Conservation (phyloP, 1,284 basidiomycete genomes). For the Moesziomyces sp. region DNA sequence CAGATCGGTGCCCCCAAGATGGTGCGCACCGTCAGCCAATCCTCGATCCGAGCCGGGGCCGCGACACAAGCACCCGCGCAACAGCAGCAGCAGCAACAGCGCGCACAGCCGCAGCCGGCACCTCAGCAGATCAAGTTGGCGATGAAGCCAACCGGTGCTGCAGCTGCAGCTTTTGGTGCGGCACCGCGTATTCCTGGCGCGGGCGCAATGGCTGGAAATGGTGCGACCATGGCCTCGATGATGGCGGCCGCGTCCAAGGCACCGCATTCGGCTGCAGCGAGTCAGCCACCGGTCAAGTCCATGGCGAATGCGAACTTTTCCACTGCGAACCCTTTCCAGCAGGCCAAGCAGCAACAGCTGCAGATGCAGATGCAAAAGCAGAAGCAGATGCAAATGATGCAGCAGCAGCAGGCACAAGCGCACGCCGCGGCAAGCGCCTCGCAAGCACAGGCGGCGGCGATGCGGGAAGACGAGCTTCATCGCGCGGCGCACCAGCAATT, state of each 20-base stretch:
- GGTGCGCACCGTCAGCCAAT: slow-evolving; percentile 42
- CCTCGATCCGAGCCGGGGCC: slow-evolving; percentile 27
- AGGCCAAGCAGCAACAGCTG: slow-evolving; percentile 50
- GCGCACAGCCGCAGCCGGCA: slow-evolving; percentile 16
- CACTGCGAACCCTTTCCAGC: slow-evolving; percentile 46
- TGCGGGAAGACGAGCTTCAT: slow-evolving; percentile 38
- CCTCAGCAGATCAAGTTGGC: slow-evolving; percentile 42
- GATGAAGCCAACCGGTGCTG: slow-evolving; percentile 34
- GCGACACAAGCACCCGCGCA: slow-evolving; percentile 18
- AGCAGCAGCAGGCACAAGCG: slow-evolving; percentile 30
- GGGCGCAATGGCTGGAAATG: slow-evolving; percentile 24
- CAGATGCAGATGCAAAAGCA: slow-evolving; percentile 31
- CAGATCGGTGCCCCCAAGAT: slow-evolving; percentile 40
- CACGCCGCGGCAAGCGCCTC: slow-evolving; percentile 25
- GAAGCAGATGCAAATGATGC: slow-evolving; percentile 35
- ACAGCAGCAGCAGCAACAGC: slow-evolving; percentile 17
- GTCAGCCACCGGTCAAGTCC: slow-evolving; percentile 17
- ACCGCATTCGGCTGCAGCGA: neutral
- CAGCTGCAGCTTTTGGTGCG: slow-evolving; percentile 29
- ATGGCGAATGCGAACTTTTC: slow-evolving; percentile 49
- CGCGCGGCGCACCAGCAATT: slow-evolving; percentile 33
- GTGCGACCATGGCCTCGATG: slow-evolving; percentile 29
- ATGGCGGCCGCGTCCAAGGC: slow-evolving; percentile 21
- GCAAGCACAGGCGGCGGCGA: slow-evolving; percentile 19
- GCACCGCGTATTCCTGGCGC: slow-evolving; percentile 37